A percentile compares a stretch with the other conserved stretches of the same genome.
phyloP scores from a whole-genome alignment of 129 eudicot genomes.

The Lonicera japonica region DNA sequence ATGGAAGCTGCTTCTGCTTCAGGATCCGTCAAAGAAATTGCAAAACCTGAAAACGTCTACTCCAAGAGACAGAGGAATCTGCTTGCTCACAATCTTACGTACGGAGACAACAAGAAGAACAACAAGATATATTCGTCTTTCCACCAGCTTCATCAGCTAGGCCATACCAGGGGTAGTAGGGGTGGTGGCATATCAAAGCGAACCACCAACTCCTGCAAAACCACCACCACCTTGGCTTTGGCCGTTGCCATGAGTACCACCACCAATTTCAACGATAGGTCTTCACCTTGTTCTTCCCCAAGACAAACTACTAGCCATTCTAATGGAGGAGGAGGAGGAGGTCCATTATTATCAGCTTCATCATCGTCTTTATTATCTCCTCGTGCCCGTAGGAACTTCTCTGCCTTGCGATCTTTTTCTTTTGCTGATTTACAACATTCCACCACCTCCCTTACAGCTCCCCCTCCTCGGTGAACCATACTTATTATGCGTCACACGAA shows the following conservation, averaged over 20 bases:
- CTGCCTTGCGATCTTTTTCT: constrained; percentile 41
- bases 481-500: too few relatives aligned
- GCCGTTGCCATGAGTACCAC: constrained; percentile 32
- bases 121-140: too few relatives aligned
- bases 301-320: too few relatives aligned
- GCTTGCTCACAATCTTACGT: constrained; percentile 30
- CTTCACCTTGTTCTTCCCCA: too few relatives aligned
- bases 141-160: neutral
- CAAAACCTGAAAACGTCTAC: constrained; percentile 70
- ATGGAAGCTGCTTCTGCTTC: constrained; percentile 38
- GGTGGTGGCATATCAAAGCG: constrained; percentile 44
- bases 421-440: constrained; percentile 53
- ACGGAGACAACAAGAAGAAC: constrained; percentile 30
- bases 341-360: too few relatives aligned
- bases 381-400: constrained; percentile 2
- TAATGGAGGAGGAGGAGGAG: too few relatives aligned
- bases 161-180: neutral
- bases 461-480: constrained; percentile 1
- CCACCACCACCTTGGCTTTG: constrained; percentile 31
- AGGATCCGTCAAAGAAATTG: constrained; percentile 40
- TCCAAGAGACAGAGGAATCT: constrained; percentile 45
- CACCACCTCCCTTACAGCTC: constrained; percentile 20
- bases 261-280: neutral
- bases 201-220: constrained; percentile 15
- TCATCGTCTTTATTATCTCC: neutral